Conservation (phyloP, 164 flowering plant genomes). For the Vitis riparia region DNA sequence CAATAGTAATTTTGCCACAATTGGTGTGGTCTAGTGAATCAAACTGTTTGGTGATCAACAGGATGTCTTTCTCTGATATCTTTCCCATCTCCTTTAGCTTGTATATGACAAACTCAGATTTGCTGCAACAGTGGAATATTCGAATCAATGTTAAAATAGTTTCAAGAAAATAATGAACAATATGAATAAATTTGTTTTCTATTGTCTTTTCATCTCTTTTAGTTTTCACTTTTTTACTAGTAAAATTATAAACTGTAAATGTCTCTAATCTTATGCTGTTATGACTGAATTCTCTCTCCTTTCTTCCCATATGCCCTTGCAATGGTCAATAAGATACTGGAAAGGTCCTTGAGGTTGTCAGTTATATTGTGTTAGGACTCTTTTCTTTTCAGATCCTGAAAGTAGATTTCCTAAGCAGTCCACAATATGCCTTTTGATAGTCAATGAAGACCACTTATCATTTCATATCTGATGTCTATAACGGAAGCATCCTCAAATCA, state of each 20-base stretch:
- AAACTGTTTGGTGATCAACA: slow-evolving; percentile 45
- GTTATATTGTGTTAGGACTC: too few species aligned
- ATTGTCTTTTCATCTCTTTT: background rate
- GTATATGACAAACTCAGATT: slow-evolving; percentile 54
- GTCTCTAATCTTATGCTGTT: background rate
- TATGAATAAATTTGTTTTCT: too few species aligned
- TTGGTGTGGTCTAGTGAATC: slow-evolving; percentile 41
- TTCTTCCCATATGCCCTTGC: too few species aligned
- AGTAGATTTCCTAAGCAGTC: too few species aligned
- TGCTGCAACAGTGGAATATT: slow-evolving; percentile 37
- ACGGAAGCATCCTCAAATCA: too few species aligned
- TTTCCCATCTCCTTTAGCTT: slow-evolving; percentile 71
- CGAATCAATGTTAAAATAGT: background rate
- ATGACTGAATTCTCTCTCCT: too few species aligned
- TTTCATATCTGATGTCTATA: too few species aligned
- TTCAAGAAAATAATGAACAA: background rate
- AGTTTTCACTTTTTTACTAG: background rate
- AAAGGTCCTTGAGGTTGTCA: too few species aligned
- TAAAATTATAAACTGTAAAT: background rate
- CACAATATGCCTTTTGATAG: too few species aligned
- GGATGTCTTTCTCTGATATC: slow-evolving; percentile 47
- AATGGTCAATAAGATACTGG: background rate
- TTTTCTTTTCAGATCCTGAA: too few species aligned
- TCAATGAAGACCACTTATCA: too few species aligned
- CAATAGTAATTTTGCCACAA: slow-evolving; percentile 48